These are phyloP conservation scores for Brettanomyces nanus DNA, from an alignment of 805 yeast species.

Conservation along the genomic window DNA sequence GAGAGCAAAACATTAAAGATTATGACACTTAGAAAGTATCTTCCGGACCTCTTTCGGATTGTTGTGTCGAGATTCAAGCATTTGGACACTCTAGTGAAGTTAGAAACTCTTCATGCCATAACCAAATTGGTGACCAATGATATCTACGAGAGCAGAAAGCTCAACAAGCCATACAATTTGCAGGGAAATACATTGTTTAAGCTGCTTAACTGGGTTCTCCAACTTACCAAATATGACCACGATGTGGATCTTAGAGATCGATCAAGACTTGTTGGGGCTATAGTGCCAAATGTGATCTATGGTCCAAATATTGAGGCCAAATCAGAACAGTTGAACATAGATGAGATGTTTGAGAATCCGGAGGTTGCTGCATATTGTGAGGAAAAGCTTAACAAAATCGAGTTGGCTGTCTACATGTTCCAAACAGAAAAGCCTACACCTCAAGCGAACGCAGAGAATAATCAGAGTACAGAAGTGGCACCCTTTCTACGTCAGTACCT, in stretches of 20 bases:
- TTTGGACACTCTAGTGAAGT: constrained; percentile 43
- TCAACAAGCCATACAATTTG: constrained; percentile 24
- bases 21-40: constrained; percentile 26
- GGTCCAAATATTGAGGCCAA: constrained; percentile 14
- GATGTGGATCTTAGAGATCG: constrained; percentile 76
- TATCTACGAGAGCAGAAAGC: constrained; percentile 32
- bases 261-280: constrained; percentile 62
- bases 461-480: background rate
- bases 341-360: constrained; percentile 10
- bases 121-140: constrained; percentile 62
- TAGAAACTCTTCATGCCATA: constrained; percentile 63
- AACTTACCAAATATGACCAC: constrained; percentile 64
- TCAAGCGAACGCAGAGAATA: background rate
- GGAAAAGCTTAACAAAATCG: constrained; percentile 19
- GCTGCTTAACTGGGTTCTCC: constrained; percentile 54
- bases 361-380: constrained; percentile 9
- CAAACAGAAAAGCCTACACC: constrained; percentile 22
- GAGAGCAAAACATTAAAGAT: constrained; percentile 1
- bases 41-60: constrained; percentile 69
- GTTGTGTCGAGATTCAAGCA: constrained; percentile 52
- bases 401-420: constrained; percentile 22
- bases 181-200: constrained; percentile 30
- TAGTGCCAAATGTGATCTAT: constrained; percentile 39
- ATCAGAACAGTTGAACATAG: constrained; percentile 10
- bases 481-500: constrained; percentile 9